Base-by-base conservation (phyloP, 768 basidiomycete genomes). In the Boletus subparvulus region DNA sequence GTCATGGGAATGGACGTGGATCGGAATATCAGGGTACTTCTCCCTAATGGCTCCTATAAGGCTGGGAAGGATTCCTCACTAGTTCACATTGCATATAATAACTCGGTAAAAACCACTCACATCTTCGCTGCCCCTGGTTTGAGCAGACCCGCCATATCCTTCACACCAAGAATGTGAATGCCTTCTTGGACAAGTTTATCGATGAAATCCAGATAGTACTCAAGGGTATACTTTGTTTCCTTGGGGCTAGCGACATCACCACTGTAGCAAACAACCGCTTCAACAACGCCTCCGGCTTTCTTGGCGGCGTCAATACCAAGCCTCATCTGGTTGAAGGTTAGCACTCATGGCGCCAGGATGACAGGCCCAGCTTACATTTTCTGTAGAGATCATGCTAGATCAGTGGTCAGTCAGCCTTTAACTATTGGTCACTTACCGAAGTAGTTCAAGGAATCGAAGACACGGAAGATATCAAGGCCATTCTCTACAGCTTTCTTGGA, bases 401-500 rank as follows among this genome's bases (percentile, higher is more conserved):
- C 33, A 58, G 55, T 40, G 53, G 36, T 37, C 21, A 17, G 54
- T 37, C 54, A 21, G 10, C 19, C 26, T 24, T 19, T 8, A 21
- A 30, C 12, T 26, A 26, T 35, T 33, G 16, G 36, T 11, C 45
- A 78, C 85, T 50, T 74, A 88, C 95, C 96, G 60, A 99, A 88
- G 74, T 98, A 99, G 80, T 99, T 99, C 75, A 99, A 78, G 32
- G 97, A 98, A 74, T 99, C 97, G 65, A 99, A 99, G 51, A 99
- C 94, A 68, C 97, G 85, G 91, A 99, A 99, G 72, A 99, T 99
- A 75, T 99, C 97, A 47, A 98, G 83, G 69, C 97, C 97, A 65
- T 98, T 97, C 76, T 98, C 94, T n/a, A 99, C 96, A 24, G 97
- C 97, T 73, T 96, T 96, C 80, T 95, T 96, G 59, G 92, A 97